These are phyloP conservation scores for Ilex aquifolium DNA, from an alignment of 257 asterid genomes.

Conservation along the genomic window DNA sequence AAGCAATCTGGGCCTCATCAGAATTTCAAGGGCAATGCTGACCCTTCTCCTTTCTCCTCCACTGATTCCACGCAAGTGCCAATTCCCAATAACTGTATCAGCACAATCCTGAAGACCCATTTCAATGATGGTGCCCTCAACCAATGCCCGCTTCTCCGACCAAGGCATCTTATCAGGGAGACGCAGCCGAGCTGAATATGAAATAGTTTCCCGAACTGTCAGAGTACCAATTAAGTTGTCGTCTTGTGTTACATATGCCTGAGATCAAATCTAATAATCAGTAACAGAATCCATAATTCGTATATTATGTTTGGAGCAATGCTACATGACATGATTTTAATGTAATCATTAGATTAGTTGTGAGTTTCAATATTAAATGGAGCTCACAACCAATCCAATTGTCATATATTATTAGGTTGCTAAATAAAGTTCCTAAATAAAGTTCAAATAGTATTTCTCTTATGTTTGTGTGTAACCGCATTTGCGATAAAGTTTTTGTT, in stretches of 20 bases:
- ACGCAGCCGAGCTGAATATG: slow-evolving; percentile 74
- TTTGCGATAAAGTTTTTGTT: no score
- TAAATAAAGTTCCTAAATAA: no score
- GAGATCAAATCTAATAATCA: not conserved
- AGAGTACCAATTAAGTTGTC: slow-evolving; percentile 92
- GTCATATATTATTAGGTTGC: no score
- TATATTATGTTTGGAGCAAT: no score
- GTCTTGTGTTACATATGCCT: slow-evolving; percentile 98
- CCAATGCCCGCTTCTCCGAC: slow-evolving; percentile 65
- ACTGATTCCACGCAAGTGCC: slow-evolving; percentile 94
- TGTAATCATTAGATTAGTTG: no score
- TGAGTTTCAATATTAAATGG: no score
- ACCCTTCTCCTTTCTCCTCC: slow-evolving; percentile 96
- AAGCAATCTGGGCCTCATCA: slow-evolving; percentile 89
- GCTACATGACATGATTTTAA: no score
- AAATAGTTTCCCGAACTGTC: slow-evolving; percentile 83
- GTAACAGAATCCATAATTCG: no score
- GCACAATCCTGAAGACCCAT: slow-evolving; percentile 99
- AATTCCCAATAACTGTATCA: slow-evolving; percentile 88
- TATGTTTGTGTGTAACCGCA: no score
- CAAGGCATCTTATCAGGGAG: slow-evolving; percentile 82
- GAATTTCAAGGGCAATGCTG: slow-evolving; percentile 86
- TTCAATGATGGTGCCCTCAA: slow-evolving; percentile 89
- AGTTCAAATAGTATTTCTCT: no score
- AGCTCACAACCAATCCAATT: no score